Evolutionary conservation across 352 stramenopile genomes (phyloP).

Genomic region (Pythium myriotylum): DNA sequence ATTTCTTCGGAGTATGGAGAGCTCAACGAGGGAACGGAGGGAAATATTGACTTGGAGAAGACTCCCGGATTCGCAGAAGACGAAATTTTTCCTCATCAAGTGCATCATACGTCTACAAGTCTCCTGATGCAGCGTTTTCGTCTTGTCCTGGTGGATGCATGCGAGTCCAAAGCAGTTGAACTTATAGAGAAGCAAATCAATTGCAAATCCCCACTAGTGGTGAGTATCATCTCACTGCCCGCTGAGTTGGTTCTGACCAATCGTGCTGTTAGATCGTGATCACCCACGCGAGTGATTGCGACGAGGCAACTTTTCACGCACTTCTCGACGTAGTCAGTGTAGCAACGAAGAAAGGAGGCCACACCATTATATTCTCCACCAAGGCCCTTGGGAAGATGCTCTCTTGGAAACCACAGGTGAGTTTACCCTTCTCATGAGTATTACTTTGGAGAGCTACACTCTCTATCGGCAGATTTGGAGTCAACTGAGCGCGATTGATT

Average conservation of each 20-base stretch:
- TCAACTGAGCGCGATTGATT: conserved; percentile 49
- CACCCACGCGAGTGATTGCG: conserved; percentile 47
- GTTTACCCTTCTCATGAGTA: conserved; percentile 3
- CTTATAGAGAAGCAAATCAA: conserved; percentile 49
- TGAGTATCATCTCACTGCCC: conserved; percentile 9
- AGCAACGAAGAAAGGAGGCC: conserved; percentile 42
- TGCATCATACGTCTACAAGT: conserved; percentile 15
- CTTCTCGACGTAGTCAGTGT: conserved; percentile 43
- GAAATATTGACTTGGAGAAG: no score
- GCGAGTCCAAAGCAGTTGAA: conserved; percentile 39
- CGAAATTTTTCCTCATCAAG: not conserved
- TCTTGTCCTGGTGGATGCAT: conserved; percentile 44
- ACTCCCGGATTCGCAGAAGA: not conserved
- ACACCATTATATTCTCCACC: conserved; percentile 46
- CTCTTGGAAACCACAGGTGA: conserved; percentile 53
- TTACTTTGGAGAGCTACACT: no score
- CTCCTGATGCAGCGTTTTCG: conserved; percentile 7
- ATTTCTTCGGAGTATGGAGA: no score
- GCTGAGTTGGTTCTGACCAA: not conserved
- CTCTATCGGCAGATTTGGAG: conserved; percentile 41
- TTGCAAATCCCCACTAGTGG: conserved; percentile 31
- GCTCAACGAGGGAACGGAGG: no score
- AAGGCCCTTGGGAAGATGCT: conserved; percentile 36
- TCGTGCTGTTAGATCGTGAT: conserved; percentile 42
- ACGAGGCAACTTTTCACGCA: conserved; percentile 39